phyloP scores from a whole-genome alignment of 805 yeast genomes.

The Candida fluviatilis region DNA sequence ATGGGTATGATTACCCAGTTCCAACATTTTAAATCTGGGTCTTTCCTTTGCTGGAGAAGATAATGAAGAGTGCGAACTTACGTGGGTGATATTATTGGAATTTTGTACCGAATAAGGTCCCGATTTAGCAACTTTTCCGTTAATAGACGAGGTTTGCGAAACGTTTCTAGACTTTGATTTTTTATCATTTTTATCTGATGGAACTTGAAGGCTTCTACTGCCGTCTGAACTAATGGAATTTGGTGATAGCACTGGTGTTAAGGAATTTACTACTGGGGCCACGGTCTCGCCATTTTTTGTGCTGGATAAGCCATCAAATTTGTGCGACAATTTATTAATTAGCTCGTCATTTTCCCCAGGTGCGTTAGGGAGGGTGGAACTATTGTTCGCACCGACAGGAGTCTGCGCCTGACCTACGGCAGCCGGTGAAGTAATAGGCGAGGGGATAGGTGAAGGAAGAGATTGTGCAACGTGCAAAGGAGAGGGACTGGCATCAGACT shows the following conservation, averaged over 20 bases:
- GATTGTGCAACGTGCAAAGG: too few species aligned
- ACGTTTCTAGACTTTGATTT: neutral
- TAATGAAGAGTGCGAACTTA: neutral
- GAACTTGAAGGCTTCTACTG: neutral
- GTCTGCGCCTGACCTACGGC: too few species aligned
- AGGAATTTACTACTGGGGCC: neutral
- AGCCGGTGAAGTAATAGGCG: too few species aligned
- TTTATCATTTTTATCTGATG: neutral
- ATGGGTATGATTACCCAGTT: slow-evolving; percentile 79
- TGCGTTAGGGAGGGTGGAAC: too few species aligned
- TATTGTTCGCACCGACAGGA: too few species aligned
- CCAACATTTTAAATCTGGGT: slow-evolving; percentile 52
- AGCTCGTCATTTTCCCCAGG: too few species aligned
- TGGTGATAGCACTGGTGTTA: neutral
- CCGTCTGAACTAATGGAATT: neutral
- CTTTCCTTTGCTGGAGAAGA: slow-evolving; percentile 1
- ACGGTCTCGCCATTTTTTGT: too few species aligned
- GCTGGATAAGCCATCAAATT: too few species aligned
- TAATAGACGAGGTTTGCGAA: neutral
- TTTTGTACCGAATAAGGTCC: neutral
- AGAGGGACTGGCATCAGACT: too few species aligned
- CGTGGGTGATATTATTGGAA: neutral
- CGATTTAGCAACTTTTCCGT: neutral
- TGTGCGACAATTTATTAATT: too few species aligned
- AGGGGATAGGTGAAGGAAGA: too few species aligned